phyloP scores from a whole-genome alignment of 1,284 basidiomycete genomes.

The Psilocybe mexicana region DNA sequence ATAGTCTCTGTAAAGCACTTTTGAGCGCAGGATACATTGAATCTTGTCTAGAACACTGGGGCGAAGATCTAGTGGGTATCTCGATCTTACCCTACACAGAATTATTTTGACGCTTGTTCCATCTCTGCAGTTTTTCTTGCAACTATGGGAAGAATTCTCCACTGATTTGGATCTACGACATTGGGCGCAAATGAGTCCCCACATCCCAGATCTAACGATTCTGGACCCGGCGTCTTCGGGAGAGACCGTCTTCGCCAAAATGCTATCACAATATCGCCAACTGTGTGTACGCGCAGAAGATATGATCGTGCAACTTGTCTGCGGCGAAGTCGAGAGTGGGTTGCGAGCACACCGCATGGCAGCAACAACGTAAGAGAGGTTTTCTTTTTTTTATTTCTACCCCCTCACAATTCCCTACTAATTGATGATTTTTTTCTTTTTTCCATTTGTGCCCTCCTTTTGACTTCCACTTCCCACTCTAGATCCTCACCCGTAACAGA shows the following conservation, averaged over 20 bases:
- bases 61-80: constrained; percentile 76
- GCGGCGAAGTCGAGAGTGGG: constrained; percentile 73
- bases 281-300: constrained; percentile 78
- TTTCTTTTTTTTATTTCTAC: background rate
- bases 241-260: constrained; percentile 76
- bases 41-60: constrained; percentile 73
- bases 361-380: constrained; percentile 31
- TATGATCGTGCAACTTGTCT: constrained; percentile 81
- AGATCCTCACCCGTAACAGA: constrained; percentile 21
- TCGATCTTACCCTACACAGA: constrained; percentile 6
- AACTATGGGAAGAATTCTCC: constrained; percentile 81
- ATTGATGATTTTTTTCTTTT: too few relatives aligned
- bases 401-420: too few relatives aligned
- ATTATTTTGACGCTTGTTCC: background rate
- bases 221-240: constrained; percentile 43
- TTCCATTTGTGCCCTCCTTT: too few relatives aligned
- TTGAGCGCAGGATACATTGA: constrained; percentile 76
- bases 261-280: constrained; percentile 62
- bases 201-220: constrained; percentile 48
- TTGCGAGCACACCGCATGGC: constrained; percentile 70
- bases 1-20: constrained; percentile 80
- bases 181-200: constrained; percentile 46
- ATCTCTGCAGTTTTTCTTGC: constrained; percentile 77
- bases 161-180: constrained; percentile 54
- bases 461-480: background rate